Evolutionary conservation across 805 yeast genomes (phyloP), one percentile per base, ranked within the genome.

Genomic region (Starmerella davenportii): DNA sequence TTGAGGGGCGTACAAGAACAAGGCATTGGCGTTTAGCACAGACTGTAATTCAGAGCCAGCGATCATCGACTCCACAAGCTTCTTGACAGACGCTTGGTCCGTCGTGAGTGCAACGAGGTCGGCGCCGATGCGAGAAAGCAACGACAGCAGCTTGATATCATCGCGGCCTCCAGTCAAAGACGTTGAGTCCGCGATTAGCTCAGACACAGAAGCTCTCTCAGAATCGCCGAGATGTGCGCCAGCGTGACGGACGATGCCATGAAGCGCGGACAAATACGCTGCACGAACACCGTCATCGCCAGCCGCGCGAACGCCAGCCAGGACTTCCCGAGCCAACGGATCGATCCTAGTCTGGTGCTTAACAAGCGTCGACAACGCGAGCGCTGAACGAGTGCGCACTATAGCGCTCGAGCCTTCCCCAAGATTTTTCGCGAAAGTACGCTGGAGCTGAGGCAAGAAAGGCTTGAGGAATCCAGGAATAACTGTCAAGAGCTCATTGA

Each of bases 381-480:
- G 69, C 21, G 93, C 95, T 13, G 98, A 94, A 45, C 93, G 71
- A 5, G 72, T 58, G 47, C 96, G 69, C 51, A 90, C 64, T 7
- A 69, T 59, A 37, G 78, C 92, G 50, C 76, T 79, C 2, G 70
- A 52, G 2, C 79, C 65, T 60, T 90, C 98, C 37, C 81, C 69
- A 47, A 90, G 64, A 2, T 94, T 79, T 55, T 92, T 79, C 31
- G 87, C 93, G 62, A 90, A 90, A 1, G 98, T 90, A 56, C 99
- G 72, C 62, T 90, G 98, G 49, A 90, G 68, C 63, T 90, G 99
- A 7, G 99, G 99, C 59, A 90, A 73, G 57, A 90, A 90, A 14
- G 99, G 98, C 53, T 87, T 72, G 58, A 90, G 67, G 56, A 81
- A 80, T 54, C 78, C 81, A 2, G 98, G 95, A 49, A 87, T 79